Evolutionary conservation across 352 stramenopile species (phyloP).

Genomic region (Pythium volutum): DNA sequence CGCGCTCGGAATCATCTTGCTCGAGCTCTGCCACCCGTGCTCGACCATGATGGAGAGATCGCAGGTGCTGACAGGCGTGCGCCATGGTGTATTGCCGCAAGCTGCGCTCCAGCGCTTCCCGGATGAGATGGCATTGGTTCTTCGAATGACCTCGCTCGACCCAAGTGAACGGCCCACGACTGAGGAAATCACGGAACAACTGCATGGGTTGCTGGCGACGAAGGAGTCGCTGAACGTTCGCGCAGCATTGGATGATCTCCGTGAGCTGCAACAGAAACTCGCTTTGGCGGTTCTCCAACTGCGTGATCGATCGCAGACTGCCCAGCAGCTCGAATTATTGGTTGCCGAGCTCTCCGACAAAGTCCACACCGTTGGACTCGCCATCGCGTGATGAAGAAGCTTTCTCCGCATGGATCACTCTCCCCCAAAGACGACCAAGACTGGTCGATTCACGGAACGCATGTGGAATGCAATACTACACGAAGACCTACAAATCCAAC

Average conservation of each 20-base stretch:
- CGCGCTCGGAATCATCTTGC: conserved; percentile 74
- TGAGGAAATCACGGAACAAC: conserved; percentile 58
- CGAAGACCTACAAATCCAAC: neutral
- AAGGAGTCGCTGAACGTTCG: conserved; percentile 35
- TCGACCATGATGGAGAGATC: conserved; percentile 85
- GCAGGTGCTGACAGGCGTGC: conserved; percentile 74
- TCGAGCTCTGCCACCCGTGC: conserved; percentile 83
- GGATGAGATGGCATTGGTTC: conserved; percentile 67
- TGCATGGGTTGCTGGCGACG: conserved; percentile 42
- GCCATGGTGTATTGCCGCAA: conserved; percentile 76
- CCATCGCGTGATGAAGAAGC: conserved; percentile 34
- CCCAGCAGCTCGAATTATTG: conserved; percentile 54
- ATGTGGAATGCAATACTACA: neutral
- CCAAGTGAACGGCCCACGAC: conserved; percentile 51
- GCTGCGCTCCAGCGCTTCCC: conserved; percentile 57
- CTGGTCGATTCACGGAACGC: neutral
- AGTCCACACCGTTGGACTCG: conserved; percentile 56
- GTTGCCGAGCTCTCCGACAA: conserved; percentile 72
- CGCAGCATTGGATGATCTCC: conserved; percentile 60
- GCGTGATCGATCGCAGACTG: conserved; percentile 56
- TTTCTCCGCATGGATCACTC: neutral
- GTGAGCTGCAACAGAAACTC: conserved; percentile 55
- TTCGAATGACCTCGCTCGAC: conserved; percentile 76
- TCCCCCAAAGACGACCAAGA: neutral
- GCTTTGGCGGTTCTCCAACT: conserved; percentile 51